Evolutionary conservation across 345 rosid species (phyloP).

Genomic region (Populus alba): DNA sequence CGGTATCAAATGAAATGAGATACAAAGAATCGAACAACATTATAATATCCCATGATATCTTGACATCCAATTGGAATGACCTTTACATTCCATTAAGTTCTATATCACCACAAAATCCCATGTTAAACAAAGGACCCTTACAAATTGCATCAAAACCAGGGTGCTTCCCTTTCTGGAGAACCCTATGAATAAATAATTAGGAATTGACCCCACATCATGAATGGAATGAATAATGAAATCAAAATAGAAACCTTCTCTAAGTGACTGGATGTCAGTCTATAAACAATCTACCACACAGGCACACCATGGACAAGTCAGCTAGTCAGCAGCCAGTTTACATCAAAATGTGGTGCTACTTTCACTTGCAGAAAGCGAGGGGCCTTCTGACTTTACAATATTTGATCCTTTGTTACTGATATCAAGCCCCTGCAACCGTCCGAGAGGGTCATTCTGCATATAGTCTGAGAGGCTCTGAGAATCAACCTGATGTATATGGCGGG

Average conservation of each 20-base stretch:
- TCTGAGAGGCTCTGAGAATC: constrained; percentile 45
- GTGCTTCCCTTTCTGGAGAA: constrained; percentile 8
- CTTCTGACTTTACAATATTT: constrained; percentile 57
- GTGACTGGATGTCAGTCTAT: constrained; percentile 26
- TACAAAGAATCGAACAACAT: background rate
- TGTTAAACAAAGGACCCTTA: constrained; percentile 4
- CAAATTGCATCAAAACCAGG: constrained; percentile 3
- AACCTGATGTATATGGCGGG: constrained; percentile 10
- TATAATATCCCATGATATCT: background rate
- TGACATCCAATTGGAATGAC: constrained; percentile 2
- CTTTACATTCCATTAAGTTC: constrained; percentile 6
- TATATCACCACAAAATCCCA: constrained; percentile 8
- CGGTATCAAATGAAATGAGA: too few species aligned
- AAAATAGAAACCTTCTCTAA: constrained; percentile 4
- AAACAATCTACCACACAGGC: constrained; percentile 28
- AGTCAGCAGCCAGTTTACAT: constrained; percentile 17
- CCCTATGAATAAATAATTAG: constrained; percentile 18
- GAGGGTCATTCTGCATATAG: constrained; percentile 60
- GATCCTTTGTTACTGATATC: constrained; percentile 65
- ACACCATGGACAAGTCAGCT: constrained; percentile 24
- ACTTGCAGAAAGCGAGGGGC: constrained; percentile 58
- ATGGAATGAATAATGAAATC: constrained; percentile 17
- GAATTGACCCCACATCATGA: constrained; percentile 9
- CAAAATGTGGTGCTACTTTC: constrained; percentile 73
- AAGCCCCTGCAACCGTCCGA: constrained; percentile 76